A percentile compares a stretch with the other conserved stretches of the same genome.
Conservation (phyloP, 441 rosid species). For the Croton setiger region DNA sequence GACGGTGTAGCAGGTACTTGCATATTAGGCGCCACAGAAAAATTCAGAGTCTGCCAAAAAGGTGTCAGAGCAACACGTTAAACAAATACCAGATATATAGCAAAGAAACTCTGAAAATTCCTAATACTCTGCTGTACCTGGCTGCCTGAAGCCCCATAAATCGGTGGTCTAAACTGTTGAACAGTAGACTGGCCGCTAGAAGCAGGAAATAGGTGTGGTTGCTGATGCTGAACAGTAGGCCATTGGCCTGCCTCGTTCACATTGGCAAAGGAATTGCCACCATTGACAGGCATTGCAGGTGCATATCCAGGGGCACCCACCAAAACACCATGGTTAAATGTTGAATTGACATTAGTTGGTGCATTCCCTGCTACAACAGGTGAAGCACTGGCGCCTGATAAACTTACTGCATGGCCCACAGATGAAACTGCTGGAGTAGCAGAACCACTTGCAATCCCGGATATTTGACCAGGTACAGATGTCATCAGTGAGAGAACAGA, state of each 20-base stretch:
- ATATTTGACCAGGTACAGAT: constrained; percentile 43
- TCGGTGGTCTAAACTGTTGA: constrained; percentile 41
- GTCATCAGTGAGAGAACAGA: constrained; percentile 76
- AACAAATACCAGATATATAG: constrained; percentile 12
- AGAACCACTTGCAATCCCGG: constrained; percentile 38
- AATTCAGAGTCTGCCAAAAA: constrained; percentile 60
- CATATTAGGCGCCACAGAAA: constrained; percentile 34
- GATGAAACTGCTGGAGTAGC: constrained; percentile 31
- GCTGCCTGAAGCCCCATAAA: constrained; percentile 40
- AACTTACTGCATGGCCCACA: constrained; percentile 24
- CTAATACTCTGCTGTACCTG: constrained; percentile 43
- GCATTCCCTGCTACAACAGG: constrained; percentile 29
- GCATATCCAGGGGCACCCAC: constrained; percentile 32
- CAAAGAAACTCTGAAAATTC: constrained; percentile 8
- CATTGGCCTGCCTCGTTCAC: constrained; percentile 36
- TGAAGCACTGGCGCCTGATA: constrained; percentile 26
- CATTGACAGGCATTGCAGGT: constrained; percentile 30
- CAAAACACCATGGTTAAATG: constrained; percentile 33
- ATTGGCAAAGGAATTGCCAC: constrained; percentile 28
- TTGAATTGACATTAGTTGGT: constrained; percentile 26
- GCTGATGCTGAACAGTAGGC: constrained; percentile 48
- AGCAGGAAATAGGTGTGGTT: constrained; percentile 45
- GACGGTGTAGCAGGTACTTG: constrained; percentile 44
- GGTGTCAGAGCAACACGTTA: constrained; percentile 13
- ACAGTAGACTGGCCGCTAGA: constrained; percentile 38